Evolutionary conservation across 352 stramenopile species (phyloP).

Genomic region (Halophytophthora polymorphica): DNA sequence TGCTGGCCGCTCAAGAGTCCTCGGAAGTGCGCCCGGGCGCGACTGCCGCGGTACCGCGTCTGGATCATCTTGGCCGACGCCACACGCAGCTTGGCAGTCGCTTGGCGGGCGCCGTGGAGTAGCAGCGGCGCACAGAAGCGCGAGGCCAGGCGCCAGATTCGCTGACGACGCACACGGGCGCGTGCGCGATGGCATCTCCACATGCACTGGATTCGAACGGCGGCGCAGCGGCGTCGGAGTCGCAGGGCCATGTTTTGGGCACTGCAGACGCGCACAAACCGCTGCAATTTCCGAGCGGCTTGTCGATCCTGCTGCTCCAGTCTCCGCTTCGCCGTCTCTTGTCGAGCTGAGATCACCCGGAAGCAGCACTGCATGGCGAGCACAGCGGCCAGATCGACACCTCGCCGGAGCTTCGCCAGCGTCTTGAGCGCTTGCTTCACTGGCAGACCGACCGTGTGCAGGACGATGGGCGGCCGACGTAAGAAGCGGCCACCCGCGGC

Average conservation of each 20-base stretch:
- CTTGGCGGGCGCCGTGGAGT: conserved; percentile 14
- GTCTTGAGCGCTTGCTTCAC: conserved; percentile 28
- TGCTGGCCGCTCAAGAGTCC: conserved; percentile 26
- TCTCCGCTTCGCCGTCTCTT: conserved; percentile 18
- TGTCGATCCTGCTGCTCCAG: conserved; percentile 11
- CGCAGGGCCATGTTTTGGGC: conserved; percentile 22
- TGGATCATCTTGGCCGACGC: conserved; percentile 37
- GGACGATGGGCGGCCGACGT: conserved; percentile 32
- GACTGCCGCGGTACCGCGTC: conserved; percentile 39
- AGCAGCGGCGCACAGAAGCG: conserved; percentile 16
- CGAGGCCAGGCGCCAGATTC: conserved; percentile 16
- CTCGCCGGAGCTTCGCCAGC: conserved; percentile 25
- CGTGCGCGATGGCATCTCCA: conserved; percentile 41
- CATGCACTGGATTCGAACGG: conserved; percentile 39
- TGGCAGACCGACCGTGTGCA: conserved; percentile 37
- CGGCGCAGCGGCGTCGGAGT: conserved; percentile 25
- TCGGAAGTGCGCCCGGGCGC: conserved; percentile 31
- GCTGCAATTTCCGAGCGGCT: conserved; percentile 34
- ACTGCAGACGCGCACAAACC: conserved; percentile 43
- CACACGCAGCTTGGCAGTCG: conserved; percentile 18
- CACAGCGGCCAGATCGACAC: conserved; percentile 13
- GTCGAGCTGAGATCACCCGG: conserved; percentile 28
- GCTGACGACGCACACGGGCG: conserved; percentile 12
- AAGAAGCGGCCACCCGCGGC: conserved; percentile 26
- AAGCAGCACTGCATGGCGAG: conserved; percentile 33